phyloP scores from a whole-genome alignment of 495 filamentous ascomycete genomes.

The Extremus antarcticus region DNA sequence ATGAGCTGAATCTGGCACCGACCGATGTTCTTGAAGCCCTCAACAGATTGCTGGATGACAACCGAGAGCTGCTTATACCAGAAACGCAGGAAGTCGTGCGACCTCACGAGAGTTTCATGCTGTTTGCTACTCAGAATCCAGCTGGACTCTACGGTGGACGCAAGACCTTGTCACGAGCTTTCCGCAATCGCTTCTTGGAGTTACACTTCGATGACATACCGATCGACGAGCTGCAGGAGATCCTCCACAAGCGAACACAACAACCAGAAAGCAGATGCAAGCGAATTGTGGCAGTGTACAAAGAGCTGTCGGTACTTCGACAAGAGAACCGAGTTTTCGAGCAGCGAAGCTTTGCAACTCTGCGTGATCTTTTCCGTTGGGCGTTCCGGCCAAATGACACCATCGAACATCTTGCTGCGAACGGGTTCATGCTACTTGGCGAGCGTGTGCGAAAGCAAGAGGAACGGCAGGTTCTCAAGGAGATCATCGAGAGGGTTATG shows the following conservation, averaged over 20 bases:
- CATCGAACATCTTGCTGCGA: constrained; percentile 74
- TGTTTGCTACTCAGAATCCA: constrained; percentile 98
- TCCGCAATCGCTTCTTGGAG: constrained; percentile 93
- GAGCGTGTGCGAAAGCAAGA: constrained; percentile 88
- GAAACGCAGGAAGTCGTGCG: constrained; percentile 91
- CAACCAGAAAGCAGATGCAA: constrained; percentile 86
- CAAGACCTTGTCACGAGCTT: constrained; percentile 85
- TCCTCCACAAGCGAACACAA: constrained; percentile 74
- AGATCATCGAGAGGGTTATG: constrained; percentile 86
- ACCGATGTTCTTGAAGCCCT: constrained; percentile 93
- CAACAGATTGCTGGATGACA: constrained; percentile 91
- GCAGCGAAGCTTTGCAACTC: constrained; percentile 93
- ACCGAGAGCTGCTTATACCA: constrained; percentile 91
- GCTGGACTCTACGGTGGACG: constrained; percentile 90
- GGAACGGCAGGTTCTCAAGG: constrained; percentile 72
- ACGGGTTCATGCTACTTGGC: constrained; percentile 91
- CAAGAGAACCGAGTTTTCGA: constrained; percentile 88
- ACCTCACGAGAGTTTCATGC: constrained; percentile 89
- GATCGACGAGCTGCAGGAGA: constrained; percentile 85
- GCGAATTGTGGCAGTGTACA: constrained; percentile 86
- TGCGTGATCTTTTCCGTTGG: constrained; percentile 96
- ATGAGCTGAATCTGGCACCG: constrained; percentile 92
- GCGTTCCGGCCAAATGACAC: constrained; percentile 77
- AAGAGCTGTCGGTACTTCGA: constrained; percentile 74
- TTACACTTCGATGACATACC: constrained; percentile 98